Evolutionary conservation across 345 rosid species (phyloP).

Genomic region (rapeseed (Brassica napus)): DNA sequence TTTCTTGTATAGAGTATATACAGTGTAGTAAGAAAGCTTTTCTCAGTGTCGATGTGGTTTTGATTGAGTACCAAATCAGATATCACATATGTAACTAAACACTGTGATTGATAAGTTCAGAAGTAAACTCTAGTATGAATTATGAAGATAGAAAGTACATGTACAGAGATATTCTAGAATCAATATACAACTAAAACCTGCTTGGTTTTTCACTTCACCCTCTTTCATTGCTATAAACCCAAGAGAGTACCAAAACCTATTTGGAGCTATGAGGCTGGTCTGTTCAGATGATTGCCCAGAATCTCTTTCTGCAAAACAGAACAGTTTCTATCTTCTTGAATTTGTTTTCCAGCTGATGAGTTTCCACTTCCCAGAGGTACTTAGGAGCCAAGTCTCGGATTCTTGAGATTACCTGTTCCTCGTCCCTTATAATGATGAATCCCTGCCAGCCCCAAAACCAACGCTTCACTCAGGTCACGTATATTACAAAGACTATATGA

Average conservation of each 20-base stretch:
- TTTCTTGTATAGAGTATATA: constrained; percentile 23
- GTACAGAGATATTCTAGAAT: neutral
- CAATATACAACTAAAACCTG: neutral
- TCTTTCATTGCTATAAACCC: too few relatives aligned
- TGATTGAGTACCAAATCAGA: too few relatives aligned
- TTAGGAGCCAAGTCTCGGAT: constrained; percentile 67
- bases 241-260: neutral
- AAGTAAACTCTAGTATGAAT: neutral
- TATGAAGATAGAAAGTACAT: neutral
- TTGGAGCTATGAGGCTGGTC: neutral
- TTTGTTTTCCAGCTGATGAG: constrained; percentile 57
- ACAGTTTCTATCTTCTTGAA: constrained; percentile 62
- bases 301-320: constrained; percentile 76
- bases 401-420: constrained; percentile 55
- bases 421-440: constrained; percentile 73
- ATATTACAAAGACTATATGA: neutral
- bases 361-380: constrained; percentile 77
- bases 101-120: neutral
- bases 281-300: constrained; percentile 65
- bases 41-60: too few relatives aligned
- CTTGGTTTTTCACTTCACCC: neutral
- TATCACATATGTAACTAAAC: constrained; percentile 15
- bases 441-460: constrained; percentile 55
- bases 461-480: neutral
- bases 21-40: too few relatives aligned